phyloP scores from a whole-genome alignment of 164 flowering plant species.

The Magnolia changhungtana region DNA sequence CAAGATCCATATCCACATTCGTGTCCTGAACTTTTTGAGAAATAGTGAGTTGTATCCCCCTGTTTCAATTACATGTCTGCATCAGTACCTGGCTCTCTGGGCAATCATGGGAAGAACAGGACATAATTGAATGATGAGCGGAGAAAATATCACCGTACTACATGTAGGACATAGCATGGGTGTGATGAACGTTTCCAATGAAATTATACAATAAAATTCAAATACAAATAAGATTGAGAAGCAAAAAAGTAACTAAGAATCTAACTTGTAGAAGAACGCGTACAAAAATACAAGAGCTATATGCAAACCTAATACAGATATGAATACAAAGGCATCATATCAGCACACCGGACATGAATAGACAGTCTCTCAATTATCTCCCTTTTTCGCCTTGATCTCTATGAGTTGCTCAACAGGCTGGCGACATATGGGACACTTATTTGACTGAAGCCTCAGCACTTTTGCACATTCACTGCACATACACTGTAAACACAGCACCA shows the following conservation, averaged over 20 bases:
- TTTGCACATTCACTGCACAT: slow-evolving; percentile 86
- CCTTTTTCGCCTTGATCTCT: slow-evolving; percentile 58
- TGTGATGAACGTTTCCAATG: too few relatives aligned
- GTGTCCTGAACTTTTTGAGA: too few relatives aligned
- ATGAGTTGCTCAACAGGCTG: slow-evolving; percentile 71
- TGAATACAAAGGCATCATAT: neutral
- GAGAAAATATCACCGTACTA: too few relatives aligned
- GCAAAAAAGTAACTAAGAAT: neutral
- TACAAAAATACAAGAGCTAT: neutral
- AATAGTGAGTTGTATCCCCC: too few relatives aligned
- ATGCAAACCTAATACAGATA: neutral
- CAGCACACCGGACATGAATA: neutral
- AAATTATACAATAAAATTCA: too few relatives aligned
- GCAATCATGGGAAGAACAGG: too few relatives aligned
- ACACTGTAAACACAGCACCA: slow-evolving; percentile 52
- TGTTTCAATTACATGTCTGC: too few relatives aligned
- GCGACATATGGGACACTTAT: slow-evolving; percentile 83
- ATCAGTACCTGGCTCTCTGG: too few relatives aligned
- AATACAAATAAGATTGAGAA: neutral
- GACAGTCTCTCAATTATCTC: slow-evolving; percentile 2
- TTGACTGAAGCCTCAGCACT: slow-evolving; percentile 60
- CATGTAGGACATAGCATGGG: too few relatives aligned
- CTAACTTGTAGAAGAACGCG: neutral
- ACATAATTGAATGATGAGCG: too few relatives aligned
- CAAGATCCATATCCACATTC: too few relatives aligned